Percentiles rank a stretch among this genome's conserved stretches.
Conservation (phyloP, 805 yeast genomes). For the Myxozyma lipomycoides region DNA sequence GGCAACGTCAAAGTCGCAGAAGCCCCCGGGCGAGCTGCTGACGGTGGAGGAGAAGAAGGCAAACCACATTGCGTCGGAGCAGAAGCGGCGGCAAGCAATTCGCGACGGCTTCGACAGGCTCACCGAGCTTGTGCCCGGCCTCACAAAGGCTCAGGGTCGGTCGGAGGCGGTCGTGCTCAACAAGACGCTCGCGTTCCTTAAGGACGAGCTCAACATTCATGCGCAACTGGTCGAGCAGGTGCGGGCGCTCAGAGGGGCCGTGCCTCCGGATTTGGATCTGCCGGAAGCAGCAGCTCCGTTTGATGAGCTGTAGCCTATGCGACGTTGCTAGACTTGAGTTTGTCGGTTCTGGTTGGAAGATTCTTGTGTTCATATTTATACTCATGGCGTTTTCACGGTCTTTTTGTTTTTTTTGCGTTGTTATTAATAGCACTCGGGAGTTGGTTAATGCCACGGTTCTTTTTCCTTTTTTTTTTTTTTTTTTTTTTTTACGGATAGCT, state of each 20-base stretch:
- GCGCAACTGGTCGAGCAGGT: slow-evolving; percentile 32
- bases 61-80: slow-evolving; percentile 81
- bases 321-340: too few species aligned
- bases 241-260: slow-evolving; percentile 11
- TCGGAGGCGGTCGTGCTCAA: slow-evolving; percentile 74
- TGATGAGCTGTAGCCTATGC: too few species aligned
- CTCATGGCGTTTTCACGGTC: too few species aligned
- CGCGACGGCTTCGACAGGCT: slow-evolving; percentile 75
- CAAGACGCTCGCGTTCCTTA: slow-evolving; percentile 40
- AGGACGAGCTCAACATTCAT: slow-evolving; percentile 35
- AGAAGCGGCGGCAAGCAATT: slow-evolving; percentile 79
- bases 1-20: slow-evolving; percentile 27
- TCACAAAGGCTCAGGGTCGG: slow-evolving; percentile 65
- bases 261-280: slow-evolving; percentile 20
- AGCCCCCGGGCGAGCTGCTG: slow-evolving; percentile 30
- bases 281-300: too few species aligned
- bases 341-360: too few species aligned
- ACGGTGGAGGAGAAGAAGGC: slow-evolving; percentile 42
- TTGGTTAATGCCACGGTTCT: too few species aligned
- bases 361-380: too few species aligned
- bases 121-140: slow-evolving; percentile 69
- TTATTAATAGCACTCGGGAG: too few species aligned
- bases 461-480: too few species aligned
- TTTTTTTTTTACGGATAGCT: too few species aligned
- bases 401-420: too few species aligned